Conservation (phyloP, 1,139 yeast genomes). For the Suhomyces maxii region DNA sequence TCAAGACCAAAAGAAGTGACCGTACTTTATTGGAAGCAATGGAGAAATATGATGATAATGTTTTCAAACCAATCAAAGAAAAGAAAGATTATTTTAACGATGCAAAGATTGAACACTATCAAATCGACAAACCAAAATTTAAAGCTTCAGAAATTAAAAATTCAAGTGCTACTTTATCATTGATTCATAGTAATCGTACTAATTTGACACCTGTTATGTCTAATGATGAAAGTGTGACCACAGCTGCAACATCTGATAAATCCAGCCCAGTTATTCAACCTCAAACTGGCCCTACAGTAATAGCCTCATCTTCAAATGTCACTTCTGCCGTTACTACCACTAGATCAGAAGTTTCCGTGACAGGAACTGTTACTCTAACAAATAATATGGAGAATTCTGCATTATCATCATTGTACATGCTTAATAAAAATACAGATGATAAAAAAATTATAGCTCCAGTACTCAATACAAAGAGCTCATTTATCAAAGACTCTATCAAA, state of each 20-base stretch:
- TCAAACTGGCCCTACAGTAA: not conserved
- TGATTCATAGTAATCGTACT: slow-evolving; percentile 24
- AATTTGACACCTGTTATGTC: slow-evolving; percentile 17
- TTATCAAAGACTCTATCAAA: not conserved
- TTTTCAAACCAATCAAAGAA: slow-evolving; percentile 40
- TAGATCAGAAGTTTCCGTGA: slow-evolving; percentile 28
- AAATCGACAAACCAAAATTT: slow-evolving; percentile 5
- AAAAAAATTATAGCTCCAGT: slow-evolving; percentile 8
- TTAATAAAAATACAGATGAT: slow-evolving; percentile 39
- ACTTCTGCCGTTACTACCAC: slow-evolving; percentile 29
- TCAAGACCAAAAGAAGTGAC: slow-evolving; percentile 31
- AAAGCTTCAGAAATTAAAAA: slow-evolving; percentile 16
- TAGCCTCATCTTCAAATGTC: not conserved
- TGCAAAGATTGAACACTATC: slow-evolving; percentile 11
- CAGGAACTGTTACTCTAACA: slow-evolving; percentile 38
- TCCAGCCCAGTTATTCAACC: not conserved
- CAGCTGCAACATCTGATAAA: slow-evolving; percentile 1
- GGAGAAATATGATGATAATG: slow-evolving; percentile 59
- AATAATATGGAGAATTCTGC: slow-evolving; percentile 35
- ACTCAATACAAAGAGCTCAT: slow-evolving; percentile 6
- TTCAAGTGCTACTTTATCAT: slow-evolving; percentile 27
- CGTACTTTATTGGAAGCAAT: slow-evolving; percentile 50
- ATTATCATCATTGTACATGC: slow-evolving; percentile 39
- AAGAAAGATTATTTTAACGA: slow-evolving; percentile 13
- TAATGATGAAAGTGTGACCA: not conserved